phyloP scores from a whole-genome alignment of 2,329 filamentous ascomycete genomes.

The Fusarium penzigii region DNA sequence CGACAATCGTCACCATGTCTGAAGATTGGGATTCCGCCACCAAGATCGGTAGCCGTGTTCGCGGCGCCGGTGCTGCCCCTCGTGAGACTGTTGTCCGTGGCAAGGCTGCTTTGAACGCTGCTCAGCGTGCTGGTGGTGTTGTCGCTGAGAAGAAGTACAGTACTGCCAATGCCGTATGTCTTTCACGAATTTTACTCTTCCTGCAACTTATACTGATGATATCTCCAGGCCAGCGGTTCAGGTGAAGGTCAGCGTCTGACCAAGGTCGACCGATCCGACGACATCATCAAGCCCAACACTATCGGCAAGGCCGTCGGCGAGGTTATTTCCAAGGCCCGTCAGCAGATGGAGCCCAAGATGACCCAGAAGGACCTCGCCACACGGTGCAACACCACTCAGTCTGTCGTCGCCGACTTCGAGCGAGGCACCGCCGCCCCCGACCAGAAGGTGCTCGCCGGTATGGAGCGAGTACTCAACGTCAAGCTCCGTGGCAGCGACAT shows the following conservation, averaged over 20 bases:
- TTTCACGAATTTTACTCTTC: background rate
- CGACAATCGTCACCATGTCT: conserved; percentile 45
- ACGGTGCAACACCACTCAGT: conserved; percentile 84
- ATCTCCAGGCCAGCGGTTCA: conserved; percentile 25
- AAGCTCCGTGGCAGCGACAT: conserved; percentile 86
- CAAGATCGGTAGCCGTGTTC: conserved; percentile 89
- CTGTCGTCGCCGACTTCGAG: conserved; percentile 84
- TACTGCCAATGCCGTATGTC: conserved; percentile 65
- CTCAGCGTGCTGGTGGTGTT: conserved; percentile 75
- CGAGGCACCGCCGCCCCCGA: conserved; percentile 75
- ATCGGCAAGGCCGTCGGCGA: conserved; percentile 79
- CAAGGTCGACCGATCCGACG: conserved; percentile 95
- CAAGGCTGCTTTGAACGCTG: conserved; percentile 82
- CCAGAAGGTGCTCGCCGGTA: conserved; percentile 75
- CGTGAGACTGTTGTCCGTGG: conserved; percentile 90
- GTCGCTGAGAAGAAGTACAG: conserved; percentile 89
- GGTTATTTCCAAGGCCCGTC: conserved; percentile 78
- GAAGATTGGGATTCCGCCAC: conserved; percentile 83
- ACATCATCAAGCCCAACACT: conserved; percentile 96
- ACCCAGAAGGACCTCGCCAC: conserved; percentile 87
- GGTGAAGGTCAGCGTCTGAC: conserved; percentile 90
- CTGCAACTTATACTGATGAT: conserved; percentile 14
- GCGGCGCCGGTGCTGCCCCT: conserved; percentile 62
- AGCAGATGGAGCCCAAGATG: conserved; percentile 88
- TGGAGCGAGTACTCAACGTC: conserved; percentile 85